These are phyloP conservation scores for Rhododendron henanense DNA, from an alignment of 148 eudicot genomes.

Conservation along the genomic window DNA sequence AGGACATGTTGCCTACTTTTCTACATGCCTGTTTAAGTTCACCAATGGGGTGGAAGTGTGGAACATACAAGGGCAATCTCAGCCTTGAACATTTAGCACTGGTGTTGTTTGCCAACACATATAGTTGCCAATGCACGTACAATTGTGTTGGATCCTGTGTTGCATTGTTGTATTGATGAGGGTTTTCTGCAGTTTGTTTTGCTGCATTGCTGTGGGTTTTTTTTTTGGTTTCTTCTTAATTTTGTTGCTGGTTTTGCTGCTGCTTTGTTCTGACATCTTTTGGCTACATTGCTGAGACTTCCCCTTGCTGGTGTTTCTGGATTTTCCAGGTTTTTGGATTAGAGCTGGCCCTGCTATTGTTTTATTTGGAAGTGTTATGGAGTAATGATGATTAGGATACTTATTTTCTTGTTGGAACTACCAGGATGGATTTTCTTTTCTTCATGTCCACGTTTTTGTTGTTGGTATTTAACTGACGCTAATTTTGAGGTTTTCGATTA, in stretches of 20 bases:
- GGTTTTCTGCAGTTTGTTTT: background rate
- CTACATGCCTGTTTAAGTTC: background rate
- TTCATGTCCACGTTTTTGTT: background rate
- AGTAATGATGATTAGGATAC: background rate
- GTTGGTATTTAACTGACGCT: background rate
- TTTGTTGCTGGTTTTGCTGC: background rate
- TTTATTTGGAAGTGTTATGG: background rate
- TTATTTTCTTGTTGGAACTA: background rate
- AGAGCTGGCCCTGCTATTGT: background rate
- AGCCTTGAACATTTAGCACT: background rate
- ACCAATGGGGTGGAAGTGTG: background rate
- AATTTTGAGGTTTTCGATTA: too few species aligned
- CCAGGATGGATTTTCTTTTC: background rate
- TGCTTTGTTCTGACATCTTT: background rate
- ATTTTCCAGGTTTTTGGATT: background rate
- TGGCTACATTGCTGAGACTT: background rate
- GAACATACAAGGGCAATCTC: background rate
- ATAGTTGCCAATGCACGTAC: background rate
- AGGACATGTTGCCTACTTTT: background rate
- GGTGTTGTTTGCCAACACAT: background rate
- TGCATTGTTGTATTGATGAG: background rate
- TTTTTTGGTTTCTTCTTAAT: background rate
- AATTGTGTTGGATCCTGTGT: background rate
- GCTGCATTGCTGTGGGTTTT: background rate
- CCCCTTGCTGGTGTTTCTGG: background rate